Conservation (phyloP, 768 basidiomycete genomes). For the Suillus ampliporus region DNA sequence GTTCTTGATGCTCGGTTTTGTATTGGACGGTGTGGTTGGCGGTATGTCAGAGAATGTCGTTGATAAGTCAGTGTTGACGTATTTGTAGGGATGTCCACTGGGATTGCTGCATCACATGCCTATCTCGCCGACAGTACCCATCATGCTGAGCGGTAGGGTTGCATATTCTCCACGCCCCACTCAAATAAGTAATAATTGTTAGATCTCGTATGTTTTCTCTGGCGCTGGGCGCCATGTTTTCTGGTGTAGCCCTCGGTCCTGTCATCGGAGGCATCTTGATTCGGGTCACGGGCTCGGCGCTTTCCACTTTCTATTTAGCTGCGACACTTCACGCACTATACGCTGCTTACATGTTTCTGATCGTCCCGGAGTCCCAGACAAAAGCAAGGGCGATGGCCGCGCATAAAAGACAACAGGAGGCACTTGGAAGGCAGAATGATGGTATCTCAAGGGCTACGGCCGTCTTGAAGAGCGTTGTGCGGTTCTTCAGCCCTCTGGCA, state of each 20-base stretch:
- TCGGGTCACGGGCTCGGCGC: slow-evolving; percentile 52
- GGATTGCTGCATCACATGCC: slow-evolving; percentile 59
- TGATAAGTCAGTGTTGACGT: slow-evolving; percentile 12
- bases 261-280: slow-evolving; percentile 72
- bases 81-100: slow-evolving; percentile 53
- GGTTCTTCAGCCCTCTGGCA: slow-evolving; percentile 74
- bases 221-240: slow-evolving; percentile 67
- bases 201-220: slow-evolving; percentile 74
- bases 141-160: slow-evolving; percentile 55
- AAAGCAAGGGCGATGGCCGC: slow-evolving; percentile 44
- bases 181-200: slow-evolving; percentile 13
- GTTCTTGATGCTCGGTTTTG: slow-evolving; percentile 69
- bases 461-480: slow-evolving; percentile 50
- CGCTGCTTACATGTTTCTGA: slow-evolving; percentile 52
- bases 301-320: slow-evolving; percentile 78
- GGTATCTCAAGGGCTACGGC: slow-evolving; percentile 1
- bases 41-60: slow-evolving; percentile 47
- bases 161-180: not conserved
- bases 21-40: slow-evolving; percentile 74
- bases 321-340: slow-evolving; percentile 54
- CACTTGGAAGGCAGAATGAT: slow-evolving; percentile 14
- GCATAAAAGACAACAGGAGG: slow-evolving; percentile 16
- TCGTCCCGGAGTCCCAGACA: slow-evolving; percentile 83
- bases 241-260: slow-evolving; percentile 82
- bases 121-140: slow-evolving; percentile 74